Conservation (phyloP, 345 rosid genomes). For the Murraya paniculata region DNA sequence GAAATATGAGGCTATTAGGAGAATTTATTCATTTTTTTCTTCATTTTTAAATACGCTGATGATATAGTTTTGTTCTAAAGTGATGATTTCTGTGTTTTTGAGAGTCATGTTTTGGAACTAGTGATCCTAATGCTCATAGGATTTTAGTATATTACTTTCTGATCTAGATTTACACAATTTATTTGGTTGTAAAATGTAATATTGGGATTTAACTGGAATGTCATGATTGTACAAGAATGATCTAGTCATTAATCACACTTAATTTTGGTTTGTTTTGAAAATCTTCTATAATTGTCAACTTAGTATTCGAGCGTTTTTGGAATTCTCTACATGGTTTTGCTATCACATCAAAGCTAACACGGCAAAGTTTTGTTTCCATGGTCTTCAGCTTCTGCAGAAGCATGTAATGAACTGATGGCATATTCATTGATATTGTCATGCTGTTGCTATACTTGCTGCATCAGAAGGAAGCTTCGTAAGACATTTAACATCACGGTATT, state of each 20-base stretch:
- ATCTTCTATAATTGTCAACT: background rate
- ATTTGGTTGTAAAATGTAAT: background rate
- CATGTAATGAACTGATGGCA: conserved; percentile 90
- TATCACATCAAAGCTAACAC: conserved; percentile 18
- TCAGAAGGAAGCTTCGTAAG: conserved; percentile 89
- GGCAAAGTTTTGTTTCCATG: conserved; percentile 7
- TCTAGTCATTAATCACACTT: background rate
- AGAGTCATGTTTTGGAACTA: background rate
- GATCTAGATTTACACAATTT: background rate
- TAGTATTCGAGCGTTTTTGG: background rate
- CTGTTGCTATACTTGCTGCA: conserved; percentile 96
- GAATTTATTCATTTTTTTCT: background rate
- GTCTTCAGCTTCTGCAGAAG: conserved; percentile 85
- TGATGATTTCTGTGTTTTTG: background rate
- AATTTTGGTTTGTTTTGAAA: background rate
- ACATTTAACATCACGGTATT: conserved; percentile 75
- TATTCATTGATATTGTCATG: conserved; percentile 91
- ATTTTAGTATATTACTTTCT: background rate
- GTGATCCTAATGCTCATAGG: background rate
- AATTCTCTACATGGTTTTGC: conserved; percentile 2
- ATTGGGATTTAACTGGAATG: background rate
- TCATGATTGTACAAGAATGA: background rate
- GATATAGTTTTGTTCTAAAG: background rate
- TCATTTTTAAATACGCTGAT: background rate
- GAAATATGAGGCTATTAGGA: background rate